Evolutionary conservation across 129 eudicot genomes (phyloP).

Genomic region (Gnaphalium uliginosum): DNA sequence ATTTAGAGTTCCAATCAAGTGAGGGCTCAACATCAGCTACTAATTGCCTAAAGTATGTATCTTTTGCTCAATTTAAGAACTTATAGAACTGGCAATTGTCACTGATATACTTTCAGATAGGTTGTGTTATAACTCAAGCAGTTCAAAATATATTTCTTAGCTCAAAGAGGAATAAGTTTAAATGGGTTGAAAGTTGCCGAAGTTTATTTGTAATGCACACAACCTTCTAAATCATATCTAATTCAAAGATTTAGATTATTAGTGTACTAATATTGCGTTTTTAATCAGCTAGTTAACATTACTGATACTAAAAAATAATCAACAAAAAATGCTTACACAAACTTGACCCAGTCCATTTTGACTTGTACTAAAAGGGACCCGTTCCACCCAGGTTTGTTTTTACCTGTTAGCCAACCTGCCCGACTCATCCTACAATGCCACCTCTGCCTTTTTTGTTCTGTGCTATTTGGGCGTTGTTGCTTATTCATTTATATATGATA

Average conservation of each 20-base stretch:
- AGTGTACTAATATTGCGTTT: neutral
- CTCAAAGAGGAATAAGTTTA: neutral
- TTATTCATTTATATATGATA: neutral
- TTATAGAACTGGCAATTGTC: neutral
- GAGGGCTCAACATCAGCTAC: constrained; percentile 64
- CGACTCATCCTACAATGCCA: neutral
- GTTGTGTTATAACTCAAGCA: neutral
- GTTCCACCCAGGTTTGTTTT: neutral
- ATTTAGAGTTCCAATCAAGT: constrained; percentile 63
- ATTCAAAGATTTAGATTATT: neutral
- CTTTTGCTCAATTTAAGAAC: neutral
- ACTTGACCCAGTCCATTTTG: neutral
- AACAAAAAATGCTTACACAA: neutral
- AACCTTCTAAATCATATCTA: neutral
- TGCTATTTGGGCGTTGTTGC: constrained; percentile 8
- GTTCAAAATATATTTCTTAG: neutral
- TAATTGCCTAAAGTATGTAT: constrained; percentile 74
- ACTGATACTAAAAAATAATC: neutral
- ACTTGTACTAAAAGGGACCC: neutral
- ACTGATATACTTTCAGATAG: constrained; percentile 5
- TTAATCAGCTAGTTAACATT: neutral
- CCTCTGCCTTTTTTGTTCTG: neutral
- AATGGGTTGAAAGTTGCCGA: constrained; percentile 2
- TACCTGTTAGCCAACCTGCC: neutral
- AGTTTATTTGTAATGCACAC: neutral